Conservation (phyloP, 108 stramenopile genomes). For the Epipyxis sp. region DNA sequence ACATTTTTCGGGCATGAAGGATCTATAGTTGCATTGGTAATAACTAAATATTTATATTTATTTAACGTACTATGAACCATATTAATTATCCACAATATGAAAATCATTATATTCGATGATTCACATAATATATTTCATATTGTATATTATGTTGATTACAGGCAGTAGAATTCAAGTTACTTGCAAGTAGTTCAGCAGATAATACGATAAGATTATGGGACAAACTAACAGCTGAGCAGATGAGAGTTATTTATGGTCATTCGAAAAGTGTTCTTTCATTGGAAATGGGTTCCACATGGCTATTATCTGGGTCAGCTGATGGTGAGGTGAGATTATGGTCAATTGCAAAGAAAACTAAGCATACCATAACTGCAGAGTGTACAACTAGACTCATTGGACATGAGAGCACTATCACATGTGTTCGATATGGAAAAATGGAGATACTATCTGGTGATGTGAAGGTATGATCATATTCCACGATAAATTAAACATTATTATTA, state of each 20-base stretch:
- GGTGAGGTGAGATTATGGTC: constrained; percentile 52
- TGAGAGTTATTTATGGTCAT: constrained; percentile 60
- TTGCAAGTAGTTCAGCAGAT: constrained; percentile 61
- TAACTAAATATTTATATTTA: too few species aligned
- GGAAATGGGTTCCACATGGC: constrained; percentile 53
- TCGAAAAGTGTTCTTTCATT: constrained; percentile 52
- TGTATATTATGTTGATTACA: too few species aligned
- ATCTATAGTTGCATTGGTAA: constrained; percentile 57
- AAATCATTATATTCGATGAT: too few species aligned
- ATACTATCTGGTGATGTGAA: constrained; percentile 63
- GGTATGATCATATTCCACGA: too few species aligned
- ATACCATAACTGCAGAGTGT: background rate
- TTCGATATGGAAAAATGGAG: constrained; percentile 61
- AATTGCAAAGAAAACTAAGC: background rate
- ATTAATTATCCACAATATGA: too few species aligned
- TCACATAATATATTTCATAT: too few species aligned
- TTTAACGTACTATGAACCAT: too few species aligned
- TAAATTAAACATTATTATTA: too few species aligned
- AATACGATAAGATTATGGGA: constrained; percentile 62
- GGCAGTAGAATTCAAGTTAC: constrained; percentile 44
- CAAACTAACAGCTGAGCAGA: constrained; percentile 39
- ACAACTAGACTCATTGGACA: constrained; percentile 47
- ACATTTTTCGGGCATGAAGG: constrained; percentile 57
- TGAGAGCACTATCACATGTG: constrained; percentile 49
- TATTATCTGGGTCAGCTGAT: constrained; percentile 52